Percentiles rank a stretch among this genome's conserved stretches.
Conservation (phyloP, 1,284 basidiomycete genomes). For the Phellinidium pouzarii region DNA sequence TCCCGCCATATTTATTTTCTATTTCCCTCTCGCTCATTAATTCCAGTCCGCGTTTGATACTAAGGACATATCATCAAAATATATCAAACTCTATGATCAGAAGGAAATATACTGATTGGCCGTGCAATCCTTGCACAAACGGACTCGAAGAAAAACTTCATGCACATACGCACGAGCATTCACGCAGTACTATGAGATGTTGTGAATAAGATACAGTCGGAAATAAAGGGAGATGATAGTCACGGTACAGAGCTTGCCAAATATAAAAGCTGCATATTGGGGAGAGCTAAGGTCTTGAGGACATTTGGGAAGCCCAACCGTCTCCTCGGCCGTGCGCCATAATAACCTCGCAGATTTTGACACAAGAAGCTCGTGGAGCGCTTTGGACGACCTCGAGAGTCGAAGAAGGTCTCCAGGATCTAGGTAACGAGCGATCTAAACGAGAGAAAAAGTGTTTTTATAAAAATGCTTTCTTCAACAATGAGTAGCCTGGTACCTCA, state of each 20-base stretch:
- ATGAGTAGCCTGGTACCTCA: not conserved
- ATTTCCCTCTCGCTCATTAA: too few relatives aligned
- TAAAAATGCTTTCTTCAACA: not conserved
- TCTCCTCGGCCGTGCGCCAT: conserved; percentile 5
- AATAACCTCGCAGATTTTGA: conserved; percentile 10
- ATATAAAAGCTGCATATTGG: conserved; percentile 9
- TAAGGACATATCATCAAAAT: not conserved
- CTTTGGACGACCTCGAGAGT: conserved; percentile 7
- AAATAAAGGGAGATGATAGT: not conserved
- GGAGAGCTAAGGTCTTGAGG: conserved; percentile 15
- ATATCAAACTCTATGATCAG: not conserved
- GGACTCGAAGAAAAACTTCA: not conserved
- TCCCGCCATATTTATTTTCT: too few relatives aligned
- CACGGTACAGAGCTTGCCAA: conserved; percentile 15
- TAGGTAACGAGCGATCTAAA: conserved; percentile 14
- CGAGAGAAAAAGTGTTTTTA: not conserved
- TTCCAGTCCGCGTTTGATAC: not conserved
- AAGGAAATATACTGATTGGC: not conserved
- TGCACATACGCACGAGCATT: not conserved
- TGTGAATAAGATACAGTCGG: not conserved
- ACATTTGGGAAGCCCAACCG: conserved; percentile 8
- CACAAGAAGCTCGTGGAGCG: conserved; percentile 6
- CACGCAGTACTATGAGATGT: not conserved
- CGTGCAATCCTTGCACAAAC: not conserved
- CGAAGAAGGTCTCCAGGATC: conserved; percentile 12